Conservation (phyloP, 2,329 filamentous ascomycete species). For the Neonectria coccinea region DNA sequence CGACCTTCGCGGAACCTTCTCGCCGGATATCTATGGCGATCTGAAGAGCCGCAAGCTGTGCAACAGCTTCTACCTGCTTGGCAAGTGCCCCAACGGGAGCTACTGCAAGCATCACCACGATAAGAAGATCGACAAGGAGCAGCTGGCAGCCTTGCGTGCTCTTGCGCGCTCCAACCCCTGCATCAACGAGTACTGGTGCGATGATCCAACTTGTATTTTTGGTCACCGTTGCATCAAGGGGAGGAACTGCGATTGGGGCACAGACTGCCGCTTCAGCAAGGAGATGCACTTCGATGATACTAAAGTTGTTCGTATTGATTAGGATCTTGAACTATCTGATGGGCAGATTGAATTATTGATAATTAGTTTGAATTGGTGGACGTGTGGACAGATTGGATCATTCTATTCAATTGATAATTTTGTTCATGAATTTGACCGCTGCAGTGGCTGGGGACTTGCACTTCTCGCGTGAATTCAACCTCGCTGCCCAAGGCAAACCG, state of each 20-base stretch:
- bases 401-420: background rate
- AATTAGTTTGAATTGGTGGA: no score
- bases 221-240: background rate
- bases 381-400: no score
- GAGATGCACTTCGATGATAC: background rate
- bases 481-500: background rate
- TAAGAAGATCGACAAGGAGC: background rate
- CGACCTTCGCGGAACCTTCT: background rate
- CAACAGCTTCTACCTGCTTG: background rate
- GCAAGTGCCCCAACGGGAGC: background rate
- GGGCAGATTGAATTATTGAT: background rate
- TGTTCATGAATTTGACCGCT: background rate
- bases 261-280: background rate
- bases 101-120: background rate
- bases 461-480: background rate
- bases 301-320: background rate
- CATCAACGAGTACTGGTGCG: background rate
- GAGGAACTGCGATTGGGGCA: background rate
- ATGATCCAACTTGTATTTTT: background rate
- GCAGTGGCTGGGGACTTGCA: no score
- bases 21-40: background rate
- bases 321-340: no score
- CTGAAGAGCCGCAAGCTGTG: background rate
- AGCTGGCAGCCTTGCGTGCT: background rate
- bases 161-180: background rate